Conservation (phyloP, 2,329 filamentous ascomycete species). For the Penicillium decumbens region DNA sequence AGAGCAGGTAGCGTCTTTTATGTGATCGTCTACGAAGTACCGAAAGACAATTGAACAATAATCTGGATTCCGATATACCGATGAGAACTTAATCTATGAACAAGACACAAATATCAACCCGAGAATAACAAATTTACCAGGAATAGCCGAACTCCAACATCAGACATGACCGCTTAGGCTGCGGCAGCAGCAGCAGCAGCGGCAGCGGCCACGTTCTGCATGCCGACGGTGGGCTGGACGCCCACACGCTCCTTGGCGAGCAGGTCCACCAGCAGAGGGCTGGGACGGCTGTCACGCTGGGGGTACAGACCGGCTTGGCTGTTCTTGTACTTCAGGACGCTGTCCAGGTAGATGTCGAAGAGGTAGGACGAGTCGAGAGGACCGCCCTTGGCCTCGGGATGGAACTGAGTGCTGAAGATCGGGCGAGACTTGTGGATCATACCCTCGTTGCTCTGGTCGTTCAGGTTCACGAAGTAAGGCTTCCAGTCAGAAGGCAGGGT, state of each 20-base stretch:
- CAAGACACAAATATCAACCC: conserved; percentile 9
- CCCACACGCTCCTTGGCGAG: conserved; percentile 92
- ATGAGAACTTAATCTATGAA: conserved; percentile 13
- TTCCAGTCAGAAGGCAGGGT: conserved; percentile 84
- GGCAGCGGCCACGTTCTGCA: conserved; percentile 40
- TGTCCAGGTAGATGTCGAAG: conserved; percentile 93
- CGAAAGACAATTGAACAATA: conserved; percentile 7
- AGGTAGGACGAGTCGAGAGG: conserved; percentile 93
- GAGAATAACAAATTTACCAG: conserved; percentile 7
- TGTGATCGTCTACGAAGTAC: not conserved
- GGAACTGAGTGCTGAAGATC: conserved; percentile 98
- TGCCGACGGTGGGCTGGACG: conserved; percentile 65
- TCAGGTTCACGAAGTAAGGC: conserved; percentile 98
- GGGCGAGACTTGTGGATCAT: conserved; percentile 95
- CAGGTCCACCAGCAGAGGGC: conserved; percentile 81
- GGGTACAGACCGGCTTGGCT: conserved; percentile 65
- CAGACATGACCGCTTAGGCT: conserved; percentile 15
- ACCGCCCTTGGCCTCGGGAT: conserved; percentile 95
- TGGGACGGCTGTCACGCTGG: conserved; percentile 79
- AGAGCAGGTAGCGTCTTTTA: not conserved
- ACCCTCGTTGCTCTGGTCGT: conserved; percentile 92
- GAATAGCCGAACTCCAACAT: conserved; percentile 9
- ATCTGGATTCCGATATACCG: conserved; percentile 7
- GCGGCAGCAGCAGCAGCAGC: conserved; percentile 29
- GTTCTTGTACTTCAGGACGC: conserved; percentile 83